Percentiles rank a stretch among this genome's conserved stretches.
phyloP scores from a whole-genome alignment of 495 filamentous ascomycete genomes.

The Talaromyces trachyspermus region DNA sequence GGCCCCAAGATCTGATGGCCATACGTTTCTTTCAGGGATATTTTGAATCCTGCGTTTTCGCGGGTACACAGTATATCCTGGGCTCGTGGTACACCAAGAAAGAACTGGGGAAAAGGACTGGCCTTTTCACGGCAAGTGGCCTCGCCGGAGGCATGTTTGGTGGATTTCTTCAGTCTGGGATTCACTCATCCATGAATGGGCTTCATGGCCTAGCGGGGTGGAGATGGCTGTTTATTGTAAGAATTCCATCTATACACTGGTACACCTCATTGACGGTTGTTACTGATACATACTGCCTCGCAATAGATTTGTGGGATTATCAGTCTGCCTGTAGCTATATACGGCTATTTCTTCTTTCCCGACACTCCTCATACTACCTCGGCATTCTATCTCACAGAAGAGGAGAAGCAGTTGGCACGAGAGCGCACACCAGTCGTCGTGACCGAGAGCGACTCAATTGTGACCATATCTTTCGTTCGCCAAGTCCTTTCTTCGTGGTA shows the following conservation, averaged over 20 bases:
- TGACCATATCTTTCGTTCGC: constrained; percentile 31
- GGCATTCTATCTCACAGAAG: constrained; percentile 41
- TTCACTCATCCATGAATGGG: constrained; percentile 47
- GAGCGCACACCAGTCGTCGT: constrained; percentile 24
- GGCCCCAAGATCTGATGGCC: constrained; percentile 49
- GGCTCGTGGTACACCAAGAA: constrained; percentile 59
- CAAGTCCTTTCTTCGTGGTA: constrained; percentile 34
- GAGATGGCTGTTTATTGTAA: constrained; percentile 59
- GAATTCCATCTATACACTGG: constrained; percentile 8
- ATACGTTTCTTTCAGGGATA: constrained; percentile 66
- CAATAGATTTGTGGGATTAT: constrained; percentile 37
- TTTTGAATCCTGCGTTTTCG: constrained; percentile 52
- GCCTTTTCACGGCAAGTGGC: constrained; percentile 31
- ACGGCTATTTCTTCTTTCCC: constrained; percentile 52
- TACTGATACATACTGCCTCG: constrained; percentile 15
- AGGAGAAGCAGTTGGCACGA: constrained; percentile 42
- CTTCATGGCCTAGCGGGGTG: constrained; percentile 47
- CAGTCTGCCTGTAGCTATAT: constrained; percentile 51
- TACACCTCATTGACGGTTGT: constrained; percentile 8
- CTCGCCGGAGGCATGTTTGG: constrained; percentile 37
- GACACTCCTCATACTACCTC: constrained; percentile 49
- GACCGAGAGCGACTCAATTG: constrained; percentile 22
- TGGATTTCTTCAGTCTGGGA: constrained; percentile 54
- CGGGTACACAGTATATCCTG: constrained; percentile 59
- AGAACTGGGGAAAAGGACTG: constrained; percentile 56